Evolutionary conservation across 345 rosid species (phyloP), one percentile per base, ranked within the genome.

Genomic region (Populus davidiana): DNA sequence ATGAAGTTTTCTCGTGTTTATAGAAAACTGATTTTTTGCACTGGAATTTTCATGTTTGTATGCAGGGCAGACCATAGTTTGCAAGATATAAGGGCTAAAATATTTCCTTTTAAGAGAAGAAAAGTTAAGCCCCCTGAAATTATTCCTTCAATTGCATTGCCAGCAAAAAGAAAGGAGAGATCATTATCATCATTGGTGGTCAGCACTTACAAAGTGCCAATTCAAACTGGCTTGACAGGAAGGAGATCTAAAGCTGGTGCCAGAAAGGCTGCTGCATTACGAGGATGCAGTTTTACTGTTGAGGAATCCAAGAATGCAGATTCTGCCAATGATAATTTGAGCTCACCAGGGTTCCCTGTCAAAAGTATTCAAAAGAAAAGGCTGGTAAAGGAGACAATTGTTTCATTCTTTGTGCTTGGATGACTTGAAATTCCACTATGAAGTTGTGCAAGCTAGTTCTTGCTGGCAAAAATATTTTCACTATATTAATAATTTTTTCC

Each of bases 161-260:
- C 93, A 59, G 86, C 89, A 73, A 91, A 90, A 87, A 92, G 98
- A 84, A 96, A 96, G 83, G 99, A 96, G 85, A 89, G 98, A 83
- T 96, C 99, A 49, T 88, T 96, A 80, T 92, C 98, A 35, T 91
- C 96, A 23, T 84, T 96, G 90, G 99, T 92, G 56, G 97, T 96
- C 71, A 89, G 85, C 77, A 82, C 94, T 77, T 97, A 98, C 56
- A 89, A 87, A 81, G 92, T 89, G 64, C 88, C 91, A 79, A 78
- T 88, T 52, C 91, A 88, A 84, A 73, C 87, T 85, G 85, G 87
- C 74, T 81, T 88, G 80, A 88, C 97, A 18, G 93, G 95, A 35
- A 91, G 88, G 87, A 88, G 97, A 88, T 86, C 92, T 69, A 92
- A 89, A 85, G 75, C 88, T 79, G 61, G 82, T 41, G 67, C 83